Conservation (phyloP, 805 yeast genomes). For the Sporopachydermia lactativora region DNA sequence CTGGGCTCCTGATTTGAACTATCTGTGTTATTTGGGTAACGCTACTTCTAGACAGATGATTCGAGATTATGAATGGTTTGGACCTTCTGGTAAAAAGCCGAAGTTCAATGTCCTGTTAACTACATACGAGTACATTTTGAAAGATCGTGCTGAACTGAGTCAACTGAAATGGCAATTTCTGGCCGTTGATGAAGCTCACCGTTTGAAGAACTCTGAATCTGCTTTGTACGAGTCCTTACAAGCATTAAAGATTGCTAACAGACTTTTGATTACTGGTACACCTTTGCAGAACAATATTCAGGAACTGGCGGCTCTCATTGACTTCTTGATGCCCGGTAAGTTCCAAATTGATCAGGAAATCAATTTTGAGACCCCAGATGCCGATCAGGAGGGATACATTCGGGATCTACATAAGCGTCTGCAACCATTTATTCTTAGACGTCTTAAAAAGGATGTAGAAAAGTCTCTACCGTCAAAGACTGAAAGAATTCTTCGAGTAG, state of each 20-base stretch:
- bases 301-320: constrained; percentile 88
- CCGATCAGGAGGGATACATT: constrained; percentile 78
- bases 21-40: constrained; percentile 87
- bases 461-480: constrained; percentile 92
- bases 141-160: constrained; percentile 74
- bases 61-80: constrained; percentile 74
- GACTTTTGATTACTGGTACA: constrained; percentile 91
- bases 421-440: constrained; percentile 84
- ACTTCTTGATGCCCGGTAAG: constrained; percentile 93
- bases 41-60: constrained; percentile 71
- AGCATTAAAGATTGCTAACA: constrained; percentile 70
- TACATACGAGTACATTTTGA: constrained; percentile 90
- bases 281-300: constrained; percentile 93
- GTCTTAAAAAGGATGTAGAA: constrained; percentile 95
- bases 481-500: constrained; percentile 90
- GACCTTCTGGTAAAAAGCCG: constrained; percentile 44
- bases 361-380: constrained; percentile 83
- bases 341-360: constrained; percentile 86
- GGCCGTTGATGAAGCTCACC: constrained; percentile 98
- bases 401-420: constrained; percentile 71
- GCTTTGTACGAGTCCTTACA: constrained; percentile 80
- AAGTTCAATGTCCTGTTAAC: constrained; percentile 88
- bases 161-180: constrained; percentile 85
- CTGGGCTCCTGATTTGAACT: constrained; percentile 95
- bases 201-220: constrained; percentile 87